phyloP scores from a whole-genome alignment of 305 asterid genomes.

The Euphrasia arctica region DNA sequence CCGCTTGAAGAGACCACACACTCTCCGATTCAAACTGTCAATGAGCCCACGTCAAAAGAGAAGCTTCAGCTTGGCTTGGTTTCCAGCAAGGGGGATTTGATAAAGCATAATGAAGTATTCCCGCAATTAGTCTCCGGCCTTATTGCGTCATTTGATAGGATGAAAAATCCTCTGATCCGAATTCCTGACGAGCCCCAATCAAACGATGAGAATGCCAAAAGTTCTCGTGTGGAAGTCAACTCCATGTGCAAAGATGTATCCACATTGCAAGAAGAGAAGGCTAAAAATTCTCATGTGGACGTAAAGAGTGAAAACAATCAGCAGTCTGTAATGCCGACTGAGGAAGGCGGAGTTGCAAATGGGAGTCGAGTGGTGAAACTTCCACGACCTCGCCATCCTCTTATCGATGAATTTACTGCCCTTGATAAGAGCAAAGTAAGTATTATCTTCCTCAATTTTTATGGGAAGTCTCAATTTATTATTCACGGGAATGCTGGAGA shows the following conservation, averaged over 20 bases:
- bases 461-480: background rate
- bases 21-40: background rate
- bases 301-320: slow-evolving; percentile 32
- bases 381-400: slow-evolving; percentile 67
- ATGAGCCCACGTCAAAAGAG: slow-evolving; percentile 24
- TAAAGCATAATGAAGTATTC: background rate
- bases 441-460: slow-evolving; percentile 5
- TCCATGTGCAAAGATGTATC: slow-evolving; percentile 11
- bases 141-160: slow-evolving; percentile 27
- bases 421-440: slow-evolving; percentile 89
- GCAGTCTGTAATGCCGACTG: slow-evolving; percentile 39
- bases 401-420: slow-evolving; percentile 63
- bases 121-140: slow-evolving; percentile 4
- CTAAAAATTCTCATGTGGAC: slow-evolving; percentile 12
- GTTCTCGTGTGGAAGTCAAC: background rate
- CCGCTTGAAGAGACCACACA: slow-evolving; percentile 7
- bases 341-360: slow-evolving; percentile 42
- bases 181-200: slow-evolving; percentile 25
- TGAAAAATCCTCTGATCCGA: slow-evolving; percentile 19
- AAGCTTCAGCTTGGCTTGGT: slow-evolving; percentile 47
- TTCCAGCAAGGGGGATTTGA: slow-evolving; percentile 10
- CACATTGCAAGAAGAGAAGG: slow-evolving; percentile 32
- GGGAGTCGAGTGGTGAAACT: slow-evolving; percentile 46
- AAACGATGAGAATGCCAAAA: slow-evolving; percentile 34
- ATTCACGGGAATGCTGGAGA: slow-evolving; percentile 11